phyloP scores from a whole-genome alignment of 2,329 filamentous ascomycete genomes.

The Simplicillium sp. region DNA sequence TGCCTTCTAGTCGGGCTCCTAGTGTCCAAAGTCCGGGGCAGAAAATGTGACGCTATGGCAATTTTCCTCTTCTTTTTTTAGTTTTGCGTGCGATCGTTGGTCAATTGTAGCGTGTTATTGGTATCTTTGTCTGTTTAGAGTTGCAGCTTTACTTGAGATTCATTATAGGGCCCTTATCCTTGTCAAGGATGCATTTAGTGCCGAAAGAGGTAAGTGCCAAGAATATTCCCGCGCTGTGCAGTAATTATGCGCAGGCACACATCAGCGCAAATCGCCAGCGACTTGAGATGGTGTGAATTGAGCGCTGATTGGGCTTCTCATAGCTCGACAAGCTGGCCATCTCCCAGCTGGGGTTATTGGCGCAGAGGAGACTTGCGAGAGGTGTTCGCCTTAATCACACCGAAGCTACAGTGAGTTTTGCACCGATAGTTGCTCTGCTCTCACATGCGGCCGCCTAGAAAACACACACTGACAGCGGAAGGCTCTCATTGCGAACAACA shows the following conservation, averaged over 20 bases:
- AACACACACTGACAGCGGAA: slow-evolving; percentile 18
- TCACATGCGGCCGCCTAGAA: background rate
- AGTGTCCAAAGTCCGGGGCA: too few species aligned
- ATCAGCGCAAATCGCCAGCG: too few species aligned
- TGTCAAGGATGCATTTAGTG: slow-evolving; percentile 32
- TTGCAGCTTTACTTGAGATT: too few species aligned
- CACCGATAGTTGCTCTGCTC: background rate
- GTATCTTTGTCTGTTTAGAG: too few species aligned
- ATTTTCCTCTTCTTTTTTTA: too few species aligned
- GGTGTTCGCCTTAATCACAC: slow-evolving; percentile 84
- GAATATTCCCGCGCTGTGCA: background rate
- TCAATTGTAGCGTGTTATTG: too few species aligned
- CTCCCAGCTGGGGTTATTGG: slow-evolving; percentile 77
- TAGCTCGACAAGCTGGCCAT: slow-evolving; percentile 95
- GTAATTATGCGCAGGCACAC: too few species aligned
- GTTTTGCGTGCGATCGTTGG: too few species aligned
- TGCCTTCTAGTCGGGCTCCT: too few species aligned
- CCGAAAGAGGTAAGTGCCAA: slow-evolving; percentile 34
- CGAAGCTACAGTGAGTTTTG: slow-evolving; percentile 61
- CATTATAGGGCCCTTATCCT: too few species aligned
- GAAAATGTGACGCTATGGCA: too few species aligned
- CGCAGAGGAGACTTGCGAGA: slow-evolving; percentile 78
- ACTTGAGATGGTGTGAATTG: background rate
- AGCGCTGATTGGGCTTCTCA: background rate
- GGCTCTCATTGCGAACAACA: slow-evolving; percentile 76